A percentile compares a stretch with the other conserved stretches of the same genome.
phyloP scores from a whole-genome alignment of 306 rosid genomes.

The Medicago truncatula region MtrunA17r5.0-ANR NC_053048.1:8965001-8965500 shows the following conservation, averaged over 20 bases:
- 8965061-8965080: background rate
- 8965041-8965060: background rate
- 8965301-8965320: background rate
- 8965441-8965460: no score
- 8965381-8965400: no score
- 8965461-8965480: no score
- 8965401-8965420: no score
- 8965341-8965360: constrained; percentile 12
- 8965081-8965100: background rate
- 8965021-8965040: background rate
- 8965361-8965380: background rate
- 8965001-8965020: background rate
- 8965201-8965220: background rate
- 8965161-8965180: background rate
- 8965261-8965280: background rate
- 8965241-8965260: background rate
- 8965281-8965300: constrained; percentile 8
- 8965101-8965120: background rate
- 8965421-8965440: no score
- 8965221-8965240: background rate
- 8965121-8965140: background rate
- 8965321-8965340: constrained; percentile 1
- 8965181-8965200: background rate
- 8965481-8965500: no score
- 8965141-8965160: background rate